These are phyloP conservation scores for Priceomyces carsonii DNA, from an alignment of 805 yeast genomes.

Conservation along the genomic window DNA sequence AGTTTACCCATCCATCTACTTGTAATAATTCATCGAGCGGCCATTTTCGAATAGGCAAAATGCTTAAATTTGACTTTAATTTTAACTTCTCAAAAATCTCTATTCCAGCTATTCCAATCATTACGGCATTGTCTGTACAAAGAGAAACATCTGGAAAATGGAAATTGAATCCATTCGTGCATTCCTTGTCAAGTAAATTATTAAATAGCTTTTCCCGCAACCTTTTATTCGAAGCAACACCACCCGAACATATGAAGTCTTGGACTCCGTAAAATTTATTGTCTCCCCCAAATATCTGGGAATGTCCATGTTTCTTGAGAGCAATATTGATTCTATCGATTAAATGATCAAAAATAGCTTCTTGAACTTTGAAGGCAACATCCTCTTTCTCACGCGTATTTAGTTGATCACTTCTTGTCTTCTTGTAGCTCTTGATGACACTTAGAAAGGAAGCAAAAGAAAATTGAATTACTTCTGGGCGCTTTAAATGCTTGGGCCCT, in stretches of 20 bases:
- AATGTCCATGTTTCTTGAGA: slow-evolving; percentile 32
- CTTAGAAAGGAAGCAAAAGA: slow-evolving; percentile 81
- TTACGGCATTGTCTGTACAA: slow-evolving; percentile 93
- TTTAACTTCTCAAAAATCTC: slow-evolving; percentile 67
- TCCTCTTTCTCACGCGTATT: slow-evolving; percentile 41
- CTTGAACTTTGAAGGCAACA: slow-evolving; percentile 61
- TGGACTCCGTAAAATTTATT: slow-evolving; percentile 44
- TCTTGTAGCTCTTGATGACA: slow-evolving; percentile 38
- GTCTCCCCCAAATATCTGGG: slow-evolving; percentile 20
- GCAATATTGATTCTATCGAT: slow-evolving; percentile 61
- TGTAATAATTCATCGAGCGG: slow-evolving; percentile 56
- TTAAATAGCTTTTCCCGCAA: slow-evolving; percentile 50
- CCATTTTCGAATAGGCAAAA: slow-evolving; percentile 81
- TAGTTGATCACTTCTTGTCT: slow-evolving; percentile 11
- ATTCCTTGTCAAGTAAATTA: slow-evolving; percentile 28
- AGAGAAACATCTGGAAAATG: slow-evolving; percentile 69
- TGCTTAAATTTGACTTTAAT: slow-evolving; percentile 49
- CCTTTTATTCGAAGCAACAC: slow-evolving; percentile 78
- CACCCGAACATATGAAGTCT: slow-evolving; percentile 85
- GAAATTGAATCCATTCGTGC: slow-evolving; percentile 25
- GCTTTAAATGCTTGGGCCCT: slow-evolving; percentile 26
- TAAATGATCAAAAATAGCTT: slow-evolving; percentile 70
- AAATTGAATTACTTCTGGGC: slow-evolving; percentile 42
- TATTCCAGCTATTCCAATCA: slow-evolving; percentile 98
- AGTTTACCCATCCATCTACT: slow-evolving; percentile 52